Percentiles rank a stretch among this genome's conserved stretches.
Evolutionary conservation across 352 stramenopile genomes (phyloP).

Genomic region (Pythium dissimile): DNA sequence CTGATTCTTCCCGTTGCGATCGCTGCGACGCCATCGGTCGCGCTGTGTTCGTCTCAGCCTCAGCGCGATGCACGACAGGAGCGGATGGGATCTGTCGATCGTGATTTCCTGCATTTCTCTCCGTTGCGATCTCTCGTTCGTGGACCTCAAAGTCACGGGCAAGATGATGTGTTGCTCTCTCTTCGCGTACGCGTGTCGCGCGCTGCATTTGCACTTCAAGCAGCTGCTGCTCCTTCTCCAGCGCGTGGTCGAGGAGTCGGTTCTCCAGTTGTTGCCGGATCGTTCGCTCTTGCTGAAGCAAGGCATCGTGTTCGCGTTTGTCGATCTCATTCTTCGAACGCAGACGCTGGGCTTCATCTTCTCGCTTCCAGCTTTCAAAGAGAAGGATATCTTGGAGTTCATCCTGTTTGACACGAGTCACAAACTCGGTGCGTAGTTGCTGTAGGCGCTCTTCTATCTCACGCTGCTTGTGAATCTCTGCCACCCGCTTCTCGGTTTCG

Average conservation of each 20-base stretch:
- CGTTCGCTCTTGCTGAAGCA: constrained; percentile 48
- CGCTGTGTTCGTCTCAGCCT: too few species aligned
- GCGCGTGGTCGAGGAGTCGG: constrained; percentile 18
- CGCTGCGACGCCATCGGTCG: too few species aligned
- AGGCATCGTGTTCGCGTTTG: constrained; percentile 36
- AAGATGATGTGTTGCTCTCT: background rate
- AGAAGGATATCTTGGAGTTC: constrained; percentile 66
- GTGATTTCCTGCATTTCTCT: background rate
- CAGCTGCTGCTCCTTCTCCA: constrained; percentile 23
- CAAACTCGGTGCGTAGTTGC: constrained; percentile 63
- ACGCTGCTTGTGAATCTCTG: constrained; percentile 51
- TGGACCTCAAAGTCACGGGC: background rate
- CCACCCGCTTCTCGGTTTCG: constrained; percentile 62
- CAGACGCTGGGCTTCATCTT: constrained; percentile 49
- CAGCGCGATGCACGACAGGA: too few species aligned
- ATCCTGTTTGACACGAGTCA: constrained; percentile 65
- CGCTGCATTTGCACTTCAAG: constrained; percentile 23
- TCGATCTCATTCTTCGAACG: constrained; percentile 30
- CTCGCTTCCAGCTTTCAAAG: constrained; percentile 70
- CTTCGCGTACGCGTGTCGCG: constrained; percentile 8
- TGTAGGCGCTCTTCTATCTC: constrained; percentile 67
- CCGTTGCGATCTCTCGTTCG: background rate
- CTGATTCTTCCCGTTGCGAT: background rate
- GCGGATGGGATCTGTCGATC: too few species aligned
- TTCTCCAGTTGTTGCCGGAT: constrained; percentile 39